Percentiles rank a stretch among this genome's conserved stretches.
Conservation (phyloP, 371 early-diverging fungal genomes). For the Mortierella sp. region DNA sequence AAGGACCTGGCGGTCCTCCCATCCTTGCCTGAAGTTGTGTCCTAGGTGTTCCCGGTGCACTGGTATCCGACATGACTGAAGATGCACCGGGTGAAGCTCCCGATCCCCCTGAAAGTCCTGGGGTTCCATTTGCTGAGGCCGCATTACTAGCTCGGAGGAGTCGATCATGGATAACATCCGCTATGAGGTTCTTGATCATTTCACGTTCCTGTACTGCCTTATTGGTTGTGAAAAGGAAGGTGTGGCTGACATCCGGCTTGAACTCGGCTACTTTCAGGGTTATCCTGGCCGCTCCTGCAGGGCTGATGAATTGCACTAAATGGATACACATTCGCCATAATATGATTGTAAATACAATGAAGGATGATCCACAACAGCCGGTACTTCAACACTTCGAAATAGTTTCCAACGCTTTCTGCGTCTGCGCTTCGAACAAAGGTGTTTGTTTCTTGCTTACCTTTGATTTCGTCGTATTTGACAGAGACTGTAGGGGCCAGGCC, state of each 20-base stretch:
- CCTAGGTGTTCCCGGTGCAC: slow-evolving; percentile 61
- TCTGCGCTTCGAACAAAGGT: background rate
- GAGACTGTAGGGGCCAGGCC: slow-evolving; percentile 48
- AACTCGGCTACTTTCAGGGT: slow-evolving; percentile 58
- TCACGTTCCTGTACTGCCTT: slow-evolving; percentile 69
- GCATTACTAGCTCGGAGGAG: slow-evolving; percentile 50
- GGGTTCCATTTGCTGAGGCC: slow-evolving; percentile 22
- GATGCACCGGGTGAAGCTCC: slow-evolving; percentile 48
- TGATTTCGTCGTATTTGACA: slow-evolving; percentile 46
- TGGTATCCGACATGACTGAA: slow-evolving; percentile 52
- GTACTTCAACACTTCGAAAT: background rate
- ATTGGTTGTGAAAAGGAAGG: slow-evolving; percentile 65
- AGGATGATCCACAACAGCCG: no score
- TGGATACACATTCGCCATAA: background rate
- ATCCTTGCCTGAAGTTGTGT: slow-evolving; percentile 9
- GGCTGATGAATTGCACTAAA: slow-evolving; percentile 39
- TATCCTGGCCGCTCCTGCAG: slow-evolving; percentile 41
- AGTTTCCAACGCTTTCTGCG: no score
- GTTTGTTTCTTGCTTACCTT: slow-evolving; percentile 15
- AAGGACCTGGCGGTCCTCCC: background rate
- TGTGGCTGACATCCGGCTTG: slow-evolving; percentile 50
- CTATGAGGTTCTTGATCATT: slow-evolving; percentile 67
- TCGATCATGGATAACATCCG: slow-evolving; percentile 60
- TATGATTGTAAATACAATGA: background rate
- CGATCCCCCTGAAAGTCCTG: slow-evolving; percentile 36